Percentiles rank a stretch among this genome's conserved stretches.
Conservation (phyloP, 306 rosid species). For the Castanopsis chinensis region DNA sequence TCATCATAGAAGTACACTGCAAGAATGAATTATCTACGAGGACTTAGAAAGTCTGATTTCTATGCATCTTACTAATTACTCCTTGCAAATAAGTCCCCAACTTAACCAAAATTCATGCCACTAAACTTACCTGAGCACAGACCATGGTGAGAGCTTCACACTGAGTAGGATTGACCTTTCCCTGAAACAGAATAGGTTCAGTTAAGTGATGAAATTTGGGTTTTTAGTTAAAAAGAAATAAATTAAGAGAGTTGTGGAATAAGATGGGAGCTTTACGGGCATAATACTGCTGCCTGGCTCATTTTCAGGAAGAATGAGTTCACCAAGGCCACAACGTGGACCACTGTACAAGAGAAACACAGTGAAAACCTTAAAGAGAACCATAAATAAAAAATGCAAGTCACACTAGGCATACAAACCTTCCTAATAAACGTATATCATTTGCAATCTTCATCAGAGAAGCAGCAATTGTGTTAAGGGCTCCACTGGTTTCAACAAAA, state of each 20-base stretch:
- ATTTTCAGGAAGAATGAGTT: slow-evolving; percentile 97
- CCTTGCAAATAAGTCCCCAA: slow-evolving; percentile 6
- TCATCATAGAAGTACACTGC: background rate
- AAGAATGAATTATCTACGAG: background rate
- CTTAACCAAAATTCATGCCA: background rate
- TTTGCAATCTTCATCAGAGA: slow-evolving; percentile 94
- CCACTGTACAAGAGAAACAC: slow-evolving; percentile 55
- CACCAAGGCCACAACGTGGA: slow-evolving; percentile 99
- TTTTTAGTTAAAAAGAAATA: background rate
- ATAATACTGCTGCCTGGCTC: slow-evolving; percentile 99
- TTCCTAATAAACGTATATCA: slow-evolving; percentile 92
- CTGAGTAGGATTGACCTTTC: slow-evolving; percentile 99
- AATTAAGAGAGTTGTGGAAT: background rate
- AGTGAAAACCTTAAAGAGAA: slow-evolving; percentile 17
- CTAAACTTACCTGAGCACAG: slow-evolving; percentile 84
- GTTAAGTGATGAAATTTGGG: slow-evolving; percentile 2
- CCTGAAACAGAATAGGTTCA: slow-evolving; percentile 57
- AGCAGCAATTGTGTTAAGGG: slow-evolving; percentile 81
- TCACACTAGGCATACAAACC: slow-evolving; percentile 44
- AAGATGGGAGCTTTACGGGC: slow-evolving; percentile 68
- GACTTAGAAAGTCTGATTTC: background rate
- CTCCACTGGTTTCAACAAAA: slow-evolving; percentile 88
- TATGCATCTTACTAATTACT: background rate
- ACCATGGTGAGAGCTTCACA: slow-evolving; percentile 99
- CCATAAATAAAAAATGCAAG: background rate